Percentiles rank a stretch among this genome's conserved stretches.
These are phyloP conservation scores for Trichomonascus vanleenenianus DNA, from an alignment of 805 yeast genomes.

Conservation along the genomic window DNA sequence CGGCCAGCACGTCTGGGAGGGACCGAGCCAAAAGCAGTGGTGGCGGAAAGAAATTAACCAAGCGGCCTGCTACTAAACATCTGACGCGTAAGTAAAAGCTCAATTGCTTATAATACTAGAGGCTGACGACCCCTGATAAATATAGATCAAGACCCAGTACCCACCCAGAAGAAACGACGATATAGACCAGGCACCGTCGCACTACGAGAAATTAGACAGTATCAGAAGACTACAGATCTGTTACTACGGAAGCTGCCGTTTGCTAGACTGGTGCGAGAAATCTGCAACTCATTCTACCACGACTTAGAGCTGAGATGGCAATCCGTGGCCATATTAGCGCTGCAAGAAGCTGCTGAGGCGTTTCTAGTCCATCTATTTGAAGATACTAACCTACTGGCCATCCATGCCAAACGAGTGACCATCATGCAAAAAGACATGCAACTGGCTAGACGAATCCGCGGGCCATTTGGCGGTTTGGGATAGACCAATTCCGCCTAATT, in stretches of 20 bases:
- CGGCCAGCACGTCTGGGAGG: not conserved
- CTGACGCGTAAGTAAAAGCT: not conserved
- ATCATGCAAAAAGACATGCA: conserved; percentile 98
- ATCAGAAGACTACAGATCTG: conserved; percentile 92
- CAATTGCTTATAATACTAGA: not conserved
- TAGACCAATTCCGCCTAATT: not conserved
- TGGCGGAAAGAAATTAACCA: not conserved
- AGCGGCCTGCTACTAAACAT: not conserved
- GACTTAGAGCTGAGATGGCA: conserved; percentile 80
- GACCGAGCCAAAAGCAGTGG: conserved; percentile 1
- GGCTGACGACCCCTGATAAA: not conserved
- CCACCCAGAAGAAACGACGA: conserved; percentile 31
- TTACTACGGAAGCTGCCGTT: conserved; percentile 94
- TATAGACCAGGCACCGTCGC: conserved; percentile 95
- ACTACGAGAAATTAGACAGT: conserved; percentile 93
- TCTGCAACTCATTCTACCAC: conserved; percentile 43
- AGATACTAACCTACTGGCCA: conserved; percentile 97
- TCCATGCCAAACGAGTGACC: conserved; percentile 98
- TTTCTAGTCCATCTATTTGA: conserved; percentile 92
- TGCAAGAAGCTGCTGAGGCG: conserved; percentile 98
- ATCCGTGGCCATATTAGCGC: conserved; percentile 94
- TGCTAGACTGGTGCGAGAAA: conserved; percentile 81
- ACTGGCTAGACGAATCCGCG: conserved; percentile 96
- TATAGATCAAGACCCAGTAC: conserved; percentile 6
- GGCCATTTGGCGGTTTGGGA: conserved; percentile 30